A percentile compares a stretch with the other conserved stretches of the same genome.
Conservation (phyloP, 2,329 filamentous ascomycete species). For the Beauveria sp. region DNA sequence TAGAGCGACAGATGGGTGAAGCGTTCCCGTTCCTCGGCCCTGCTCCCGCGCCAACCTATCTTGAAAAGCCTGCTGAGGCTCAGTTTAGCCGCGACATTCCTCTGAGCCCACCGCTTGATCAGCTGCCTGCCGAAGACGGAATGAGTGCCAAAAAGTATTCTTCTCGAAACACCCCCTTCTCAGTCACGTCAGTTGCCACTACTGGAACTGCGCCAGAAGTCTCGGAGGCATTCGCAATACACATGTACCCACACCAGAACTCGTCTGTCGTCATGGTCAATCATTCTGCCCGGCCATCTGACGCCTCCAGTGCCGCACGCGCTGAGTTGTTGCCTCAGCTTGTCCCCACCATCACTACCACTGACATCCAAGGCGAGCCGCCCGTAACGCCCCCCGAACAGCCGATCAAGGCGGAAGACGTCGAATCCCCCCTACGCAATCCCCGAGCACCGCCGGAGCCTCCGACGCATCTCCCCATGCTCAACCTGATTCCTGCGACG, state of each 20-base stretch:
- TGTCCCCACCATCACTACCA: slow-evolving; percentile 29
- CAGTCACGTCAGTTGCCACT: slow-evolving; percentile 53
- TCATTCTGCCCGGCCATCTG: slow-evolving; percentile 44
- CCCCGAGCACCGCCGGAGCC: slow-evolving; percentile 52
- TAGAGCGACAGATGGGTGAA: slow-evolving; percentile 17
- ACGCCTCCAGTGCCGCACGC: slow-evolving; percentile 29
- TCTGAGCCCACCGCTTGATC: slow-evolving; percentile 26
- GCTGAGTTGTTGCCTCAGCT: slow-evolving; percentile 21
- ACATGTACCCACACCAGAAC: slow-evolving; percentile 57
- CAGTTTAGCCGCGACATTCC: slow-evolving; percentile 20
- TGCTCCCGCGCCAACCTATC: neutral
- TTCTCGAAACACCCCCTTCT: slow-evolving; percentile 55
- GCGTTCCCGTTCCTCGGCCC: neutral
- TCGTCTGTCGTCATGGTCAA: slow-evolving; percentile 55
- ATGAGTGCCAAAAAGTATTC: slow-evolving; percentile 46
- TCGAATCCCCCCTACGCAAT: slow-evolving; percentile 56
- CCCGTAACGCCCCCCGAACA: slow-evolving; percentile 48
- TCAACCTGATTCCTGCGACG: slow-evolving; percentile 57
- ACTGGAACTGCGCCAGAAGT: slow-evolving; percentile 54
- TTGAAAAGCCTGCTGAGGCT: neutral
- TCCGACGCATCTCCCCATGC: slow-evolving; percentile 31
- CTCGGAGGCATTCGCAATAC: slow-evolving; percentile 55
- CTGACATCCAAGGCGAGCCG: slow-evolving; percentile 29
- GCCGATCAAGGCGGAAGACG: slow-evolving; percentile 40
- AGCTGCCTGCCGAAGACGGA: slow-evolving; percentile 43